phyloP scores from a whole-genome alignment of 768 basidiomycete species.

The Exsudoporus frostii region DNA sequence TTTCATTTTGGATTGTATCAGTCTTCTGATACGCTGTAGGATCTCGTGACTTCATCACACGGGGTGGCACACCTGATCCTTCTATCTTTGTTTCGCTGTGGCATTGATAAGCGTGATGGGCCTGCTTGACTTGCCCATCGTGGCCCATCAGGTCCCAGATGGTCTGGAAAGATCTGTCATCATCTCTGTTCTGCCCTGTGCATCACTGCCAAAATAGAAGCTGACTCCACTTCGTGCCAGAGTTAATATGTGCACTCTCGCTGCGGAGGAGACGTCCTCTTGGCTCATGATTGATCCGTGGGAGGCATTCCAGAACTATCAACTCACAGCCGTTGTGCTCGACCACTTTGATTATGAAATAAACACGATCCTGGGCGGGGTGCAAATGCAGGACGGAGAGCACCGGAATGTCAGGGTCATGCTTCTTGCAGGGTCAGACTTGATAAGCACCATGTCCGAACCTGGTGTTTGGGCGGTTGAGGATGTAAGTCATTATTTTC shows the following conservation, averaged over 20 bases:
- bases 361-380: slow-evolving; percentile 81
- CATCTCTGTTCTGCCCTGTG: background rate
- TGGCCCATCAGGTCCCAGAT: slow-evolving; percentile 4
- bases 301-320: slow-evolving; percentile 95
- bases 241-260: slow-evolving; percentile 84
- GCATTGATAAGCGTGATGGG: slow-evolving; percentile 9
- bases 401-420: slow-evolving; percentile 77
- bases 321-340: slow-evolving; percentile 93
- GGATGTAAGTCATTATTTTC: slow-evolving; percentile 71
- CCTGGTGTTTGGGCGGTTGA: slow-evolving; percentile 96
- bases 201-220: slow-evolving; percentile 9
- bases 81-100: slow-evolving; percentile 9
- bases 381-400: slow-evolving; percentile 69
- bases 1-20: slow-evolving; percentile 8
- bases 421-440: slow-evolving; percentile 96
- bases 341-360: slow-evolving; percentile 97
- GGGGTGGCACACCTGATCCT: slow-evolving; percentile 11
- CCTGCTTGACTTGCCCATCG: slow-evolving; percentile 8
- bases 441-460: slow-evolving; percentile 97
- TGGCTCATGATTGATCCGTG: slow-evolving; percentile 99
- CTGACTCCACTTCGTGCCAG: slow-evolving; percentile 38
- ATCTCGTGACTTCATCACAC: slow-evolving; percentile 7
- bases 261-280: slow-evolving; percentile 82
- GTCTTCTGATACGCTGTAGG: slow-evolving; percentile 7
- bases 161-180: slow-evolving; percentile 5